Evolutionary conservation across 441 rosid genomes (phyloP).

Genomic region (Brassica hybrid): DNA sequence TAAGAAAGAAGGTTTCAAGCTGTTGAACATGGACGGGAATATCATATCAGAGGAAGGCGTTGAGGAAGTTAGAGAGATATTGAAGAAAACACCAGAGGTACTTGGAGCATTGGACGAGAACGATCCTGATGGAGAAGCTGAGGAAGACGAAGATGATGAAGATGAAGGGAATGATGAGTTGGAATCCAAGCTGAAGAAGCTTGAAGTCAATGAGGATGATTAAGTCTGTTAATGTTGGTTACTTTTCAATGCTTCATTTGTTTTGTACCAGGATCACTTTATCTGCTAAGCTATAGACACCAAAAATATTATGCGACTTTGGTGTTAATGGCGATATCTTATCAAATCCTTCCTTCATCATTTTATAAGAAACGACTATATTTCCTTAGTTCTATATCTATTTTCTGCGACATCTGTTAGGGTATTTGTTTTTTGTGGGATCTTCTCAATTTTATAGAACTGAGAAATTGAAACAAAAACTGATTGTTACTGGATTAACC

Average conservation of each 20-base stretch:
- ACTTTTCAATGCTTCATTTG: slow-evolving; percentile 22
- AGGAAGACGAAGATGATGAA: slow-evolving; percentile 58
- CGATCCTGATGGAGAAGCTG: slow-evolving; percentile 82
- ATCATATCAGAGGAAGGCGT: slow-evolving; percentile 87
- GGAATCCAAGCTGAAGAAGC: slow-evolving; percentile 75
- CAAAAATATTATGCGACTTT: slow-evolving; percentile 14
- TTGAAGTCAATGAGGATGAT: slow-evolving; percentile 57
- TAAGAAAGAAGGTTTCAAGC: slow-evolving; percentile 67
- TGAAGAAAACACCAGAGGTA: slow-evolving; percentile 62
- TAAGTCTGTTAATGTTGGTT: slow-evolving; percentile 29
- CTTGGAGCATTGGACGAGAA: slow-evolving; percentile 86
- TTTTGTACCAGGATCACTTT: slow-evolving; percentile 28
- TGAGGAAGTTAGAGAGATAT: slow-evolving; percentile 79
- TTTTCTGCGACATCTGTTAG: too few species aligned
- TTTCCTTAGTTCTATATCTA: too few species aligned
- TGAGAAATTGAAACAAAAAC: background rate
- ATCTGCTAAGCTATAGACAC: slow-evolving; percentile 13
- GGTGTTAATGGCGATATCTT: background rate
- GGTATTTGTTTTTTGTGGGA: too few species aligned
- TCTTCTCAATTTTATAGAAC: background rate
- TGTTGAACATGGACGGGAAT: slow-evolving; percentile 79
- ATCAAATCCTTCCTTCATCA: background rate
- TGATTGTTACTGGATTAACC: too few species aligned
- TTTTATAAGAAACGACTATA: background rate
- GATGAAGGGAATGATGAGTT: slow-evolving; percentile 51